phyloP scores from a whole-genome alignment of 306 rosid genomes.

The Pachyrhizus erosus region DNA sequence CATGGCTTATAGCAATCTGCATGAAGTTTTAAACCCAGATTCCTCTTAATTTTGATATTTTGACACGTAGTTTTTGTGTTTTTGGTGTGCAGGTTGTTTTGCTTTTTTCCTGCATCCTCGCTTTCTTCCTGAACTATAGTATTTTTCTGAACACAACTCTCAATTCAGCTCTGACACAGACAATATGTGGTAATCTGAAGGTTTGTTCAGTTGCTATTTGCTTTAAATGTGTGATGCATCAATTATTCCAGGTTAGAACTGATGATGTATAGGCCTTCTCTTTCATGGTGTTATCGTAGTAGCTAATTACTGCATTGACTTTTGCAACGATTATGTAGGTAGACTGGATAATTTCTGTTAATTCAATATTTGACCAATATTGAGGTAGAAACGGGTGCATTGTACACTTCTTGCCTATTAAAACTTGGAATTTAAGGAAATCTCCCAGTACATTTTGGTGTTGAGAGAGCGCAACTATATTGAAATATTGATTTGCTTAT shows the following conservation, averaged over 20 bases:
- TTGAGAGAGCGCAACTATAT: not conserved
- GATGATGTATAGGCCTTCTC: not conserved
- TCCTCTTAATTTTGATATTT: slow-evolving; percentile 20
- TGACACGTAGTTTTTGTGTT: not conserved
- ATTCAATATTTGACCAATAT: not conserved
- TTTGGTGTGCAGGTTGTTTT: slow-evolving; percentile 61
- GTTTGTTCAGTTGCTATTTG: slow-evolving; percentile 52
- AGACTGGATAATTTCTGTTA: not conserved
- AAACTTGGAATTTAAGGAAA: not conserved
- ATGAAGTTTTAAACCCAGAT: not conserved
- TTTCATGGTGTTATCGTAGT: slow-evolving; percentile 22
- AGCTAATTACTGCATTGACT: slow-evolving; percentile 14
- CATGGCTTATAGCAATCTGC: not conserved
- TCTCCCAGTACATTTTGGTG: not conserved
- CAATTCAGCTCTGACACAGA: slow-evolving; percentile 84
- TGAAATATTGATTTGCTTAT: not conserved
- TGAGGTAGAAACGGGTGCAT: not conserved
- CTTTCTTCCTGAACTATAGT: slow-evolving; percentile 86
- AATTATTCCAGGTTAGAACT: slow-evolving; percentile 1
- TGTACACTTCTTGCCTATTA: not conserved
- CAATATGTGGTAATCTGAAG: slow-evolving; percentile 87
- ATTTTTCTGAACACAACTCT: slow-evolving; percentile 86
- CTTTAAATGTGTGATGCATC: slow-evolving; percentile 21
- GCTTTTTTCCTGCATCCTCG: slow-evolving; percentile 75
- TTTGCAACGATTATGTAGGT: not conserved